phyloP scores from a whole-genome alignment of 306 rosid genomes.

The Cercis canadensis region DNA sequence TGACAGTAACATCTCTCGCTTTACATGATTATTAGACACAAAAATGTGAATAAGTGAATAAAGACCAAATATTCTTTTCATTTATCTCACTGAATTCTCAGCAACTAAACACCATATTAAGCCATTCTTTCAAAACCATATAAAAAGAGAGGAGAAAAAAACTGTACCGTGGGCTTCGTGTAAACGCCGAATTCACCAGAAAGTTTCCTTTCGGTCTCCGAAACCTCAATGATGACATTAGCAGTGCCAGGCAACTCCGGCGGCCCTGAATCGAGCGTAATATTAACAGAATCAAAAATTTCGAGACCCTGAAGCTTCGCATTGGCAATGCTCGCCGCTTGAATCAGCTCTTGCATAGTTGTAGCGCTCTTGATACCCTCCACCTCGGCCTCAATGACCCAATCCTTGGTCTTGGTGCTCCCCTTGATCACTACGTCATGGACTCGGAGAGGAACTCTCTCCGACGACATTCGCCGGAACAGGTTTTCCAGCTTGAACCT shows the following conservation, averaged over 20 bases:
- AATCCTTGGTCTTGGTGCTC: slow-evolving; percentile 79
- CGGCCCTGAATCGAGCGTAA: slow-evolving; percentile 85
- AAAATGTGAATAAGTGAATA: background rate
- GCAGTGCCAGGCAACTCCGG: slow-evolving; percentile 80
- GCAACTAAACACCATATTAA: slow-evolving; percentile 14
- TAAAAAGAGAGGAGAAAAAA: slow-evolving; percentile 12
- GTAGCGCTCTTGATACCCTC: slow-evolving; percentile 61
- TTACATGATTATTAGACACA: slow-evolving; percentile 1
- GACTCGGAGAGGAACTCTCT: slow-evolving; percentile 75
- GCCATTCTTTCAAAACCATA: background rate
- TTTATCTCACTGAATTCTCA: slow-evolving; percentile 32
- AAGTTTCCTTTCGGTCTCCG: slow-evolving; percentile 57
- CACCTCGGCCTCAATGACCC: slow-evolving; percentile 81
- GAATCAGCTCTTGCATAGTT: slow-evolving; percentile 79
- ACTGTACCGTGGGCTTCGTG: slow-evolving; percentile 77
- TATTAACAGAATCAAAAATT: slow-evolving; percentile 71
- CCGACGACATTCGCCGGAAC: slow-evolving; percentile 62
- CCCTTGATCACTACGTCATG: slow-evolving; percentile 88
- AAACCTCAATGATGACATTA: slow-evolving; percentile 77
- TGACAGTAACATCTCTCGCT: slow-evolving; percentile 16
- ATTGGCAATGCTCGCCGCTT: slow-evolving; percentile 66
- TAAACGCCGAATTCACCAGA: slow-evolving; percentile 76
- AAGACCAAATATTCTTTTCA: background rate
- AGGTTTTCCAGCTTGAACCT: slow-evolving; percentile 61
- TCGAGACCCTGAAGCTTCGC: slow-evolving; percentile 73